Base-by-base conservation (phyloP, 1,284 basidiomycete genomes). In the Ceratobasidium theobromae region DNA sequence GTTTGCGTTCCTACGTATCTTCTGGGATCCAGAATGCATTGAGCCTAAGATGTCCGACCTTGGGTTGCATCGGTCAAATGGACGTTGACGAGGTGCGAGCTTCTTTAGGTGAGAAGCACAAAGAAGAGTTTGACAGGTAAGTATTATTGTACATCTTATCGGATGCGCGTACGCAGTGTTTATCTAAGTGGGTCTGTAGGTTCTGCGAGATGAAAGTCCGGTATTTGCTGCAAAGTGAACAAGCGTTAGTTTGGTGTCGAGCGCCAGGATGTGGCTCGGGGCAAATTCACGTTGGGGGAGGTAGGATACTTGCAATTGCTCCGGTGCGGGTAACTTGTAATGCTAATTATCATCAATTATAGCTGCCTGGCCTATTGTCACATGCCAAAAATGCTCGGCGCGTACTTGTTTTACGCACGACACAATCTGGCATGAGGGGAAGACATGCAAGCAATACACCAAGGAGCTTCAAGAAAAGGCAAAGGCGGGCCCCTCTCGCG, bases 281-380 rank as follows among this genome's bases (percentile, higher is more conserved):
- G 3, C 58, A 62, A 32, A 62, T 62, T 5, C 58, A 62, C 48
- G 32, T 35, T n/a, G 55, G 55, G 41, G 58, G 46, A 51, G 58
- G 58, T 51, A 38, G 16, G 35, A 8, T 38, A 8, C 9, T 16
- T 38, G 9, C n/a, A n/a, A n/a, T n/a, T n/a, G n/a, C n/a, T n/a
- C n/a, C n/a, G n/a, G n/a, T n/a, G n/a, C n/a, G n/a, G n/a, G n/a
- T n/a, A n/a, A n/a, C n/a, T n/a, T n/a, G n/a, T n/a, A n/a, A n/a
- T n/a, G n/a, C n/a, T n/a, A n/a, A n/a, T n/a, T n/a, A n/a, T n/a
- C n/a, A n/a, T n/a, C n/a, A n/a, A n/a, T n/a, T 16, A 23, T 6
- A 62, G 58, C 12, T 28, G 45, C 28, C 11, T 40, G 14, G 6
- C 33, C 58, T 1, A 51, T 62, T 12, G 58, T 51, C 14, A 33